Evolutionary conservation across 129 eudicot genomes (phyloP).

Genomic region (Heracleum sosnowskyi): DNA sequence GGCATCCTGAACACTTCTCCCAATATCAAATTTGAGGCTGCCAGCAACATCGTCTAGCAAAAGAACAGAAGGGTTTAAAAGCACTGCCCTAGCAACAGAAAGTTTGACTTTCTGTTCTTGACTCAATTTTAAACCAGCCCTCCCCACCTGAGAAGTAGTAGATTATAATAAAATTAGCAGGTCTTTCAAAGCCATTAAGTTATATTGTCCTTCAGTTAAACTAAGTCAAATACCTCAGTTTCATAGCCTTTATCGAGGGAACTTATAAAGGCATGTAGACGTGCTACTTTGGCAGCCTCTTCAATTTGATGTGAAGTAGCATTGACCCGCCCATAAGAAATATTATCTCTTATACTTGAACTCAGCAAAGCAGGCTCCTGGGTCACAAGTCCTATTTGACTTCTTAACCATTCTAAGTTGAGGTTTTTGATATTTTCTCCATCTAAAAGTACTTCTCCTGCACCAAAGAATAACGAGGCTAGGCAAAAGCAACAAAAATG

Average conservation of each 20-base stretch:
- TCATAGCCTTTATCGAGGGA: constrained; percentile 48
- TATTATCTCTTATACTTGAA: constrained; percentile 47
- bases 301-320: constrained; percentile 39
- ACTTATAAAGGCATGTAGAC: constrained; percentile 41
- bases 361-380: constrained; percentile 49
- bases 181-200: no score
- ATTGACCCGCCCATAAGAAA: constrained; percentile 44
- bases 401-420: constrained; percentile 47
- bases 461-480: constrained; percentile 5
- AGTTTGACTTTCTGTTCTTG: constrained; percentile 44
- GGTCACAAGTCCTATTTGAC: constrained; percentile 59
- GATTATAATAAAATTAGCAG: background rate
- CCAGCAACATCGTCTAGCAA: constrained; percentile 53
- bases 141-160: constrained; percentile 35
- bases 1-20: constrained; percentile 37
- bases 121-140: constrained; percentile 38
- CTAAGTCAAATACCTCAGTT: constrained; percentile 34
- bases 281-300: constrained; percentile 60
- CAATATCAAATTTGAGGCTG: constrained; percentile 44
- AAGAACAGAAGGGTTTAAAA: constrained; percentile 41
- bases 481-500: constrained; percentile 1
- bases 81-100: constrained; percentile 58
- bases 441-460: constrained; percentile 58
- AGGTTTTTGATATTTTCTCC: constrained; percentile 47
- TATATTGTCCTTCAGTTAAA: background rate